Percentiles rank a stretch among this genome's conserved stretches.
Conservation (phyloP, 495 filamentous ascomycete genomes). For the Trichoderma asperelloides region DNA sequence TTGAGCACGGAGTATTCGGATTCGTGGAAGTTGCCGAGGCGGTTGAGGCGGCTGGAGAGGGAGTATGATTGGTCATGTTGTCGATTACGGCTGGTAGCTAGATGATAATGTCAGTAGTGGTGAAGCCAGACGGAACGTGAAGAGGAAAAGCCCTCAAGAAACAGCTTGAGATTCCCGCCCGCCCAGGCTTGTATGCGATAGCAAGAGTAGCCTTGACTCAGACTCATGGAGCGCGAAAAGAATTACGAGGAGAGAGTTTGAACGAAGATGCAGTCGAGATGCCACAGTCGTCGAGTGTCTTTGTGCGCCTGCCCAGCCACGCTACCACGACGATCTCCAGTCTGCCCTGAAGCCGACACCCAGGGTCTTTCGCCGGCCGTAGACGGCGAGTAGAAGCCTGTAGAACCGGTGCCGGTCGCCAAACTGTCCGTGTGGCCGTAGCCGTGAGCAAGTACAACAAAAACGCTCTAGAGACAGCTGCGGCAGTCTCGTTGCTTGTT, state of each 20-base stretch:
- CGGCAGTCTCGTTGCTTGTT: not conserved
- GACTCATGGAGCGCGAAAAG: not conserved
- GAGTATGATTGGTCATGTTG: not conserved
- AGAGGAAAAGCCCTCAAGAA: not conserved
- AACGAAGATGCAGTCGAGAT: not conserved
- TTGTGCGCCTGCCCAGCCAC: not conserved
- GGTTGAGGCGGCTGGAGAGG: not conserved
- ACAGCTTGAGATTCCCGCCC: not conserved
- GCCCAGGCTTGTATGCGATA: not conserved
- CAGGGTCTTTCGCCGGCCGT: slow-evolving; percentile 4
- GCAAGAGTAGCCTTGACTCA: not conserved
- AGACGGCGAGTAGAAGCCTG: slow-evolving; percentile 1
- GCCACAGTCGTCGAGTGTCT: not conserved
- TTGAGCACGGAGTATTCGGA: not conserved
- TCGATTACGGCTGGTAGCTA: not conserved
- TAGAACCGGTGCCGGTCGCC: slow-evolving; percentile 1
- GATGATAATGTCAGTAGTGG: not conserved
- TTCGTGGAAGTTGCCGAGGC: not conserved
- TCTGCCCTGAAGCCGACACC: slow-evolving; percentile 1
- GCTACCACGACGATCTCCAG: not conserved
- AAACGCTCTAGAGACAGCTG: not conserved
- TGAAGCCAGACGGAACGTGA: not conserved
- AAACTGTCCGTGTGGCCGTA: not conserved
- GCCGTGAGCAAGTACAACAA: not conserved
- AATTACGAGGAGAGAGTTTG: not conserved